Conservation (phyloP, 2,329 filamentous ascomycete genomes). For the Nannizziopsis arthrosporioides region DNA sequence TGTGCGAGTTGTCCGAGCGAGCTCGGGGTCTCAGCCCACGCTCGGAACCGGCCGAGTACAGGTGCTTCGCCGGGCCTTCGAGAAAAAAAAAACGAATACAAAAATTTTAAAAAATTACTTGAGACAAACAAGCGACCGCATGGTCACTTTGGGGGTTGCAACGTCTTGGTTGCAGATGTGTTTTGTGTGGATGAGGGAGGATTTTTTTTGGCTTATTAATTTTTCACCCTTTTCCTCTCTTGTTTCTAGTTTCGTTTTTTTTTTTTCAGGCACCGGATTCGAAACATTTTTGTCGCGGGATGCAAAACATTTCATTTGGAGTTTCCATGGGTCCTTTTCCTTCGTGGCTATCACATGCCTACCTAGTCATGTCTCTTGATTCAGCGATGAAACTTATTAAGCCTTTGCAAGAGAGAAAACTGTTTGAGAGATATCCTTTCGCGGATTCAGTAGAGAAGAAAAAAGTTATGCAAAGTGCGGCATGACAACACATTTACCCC, state of each 20-base stretch:
- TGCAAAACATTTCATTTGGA: no score
- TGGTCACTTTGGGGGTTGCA: no score
- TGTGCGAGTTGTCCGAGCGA: slow-evolving; percentile 3
- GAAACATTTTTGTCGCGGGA: no score
- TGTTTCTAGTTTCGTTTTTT: background rate
- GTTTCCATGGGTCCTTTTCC: background rate
- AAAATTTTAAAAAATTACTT: background rate
- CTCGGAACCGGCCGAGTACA: background rate
- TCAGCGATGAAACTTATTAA: no score
- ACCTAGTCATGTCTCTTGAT: no score
- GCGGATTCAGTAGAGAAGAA: no score
- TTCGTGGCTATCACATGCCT: background rate
- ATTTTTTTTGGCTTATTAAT: background rate
- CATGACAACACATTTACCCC: no score
- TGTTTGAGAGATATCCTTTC: no score
- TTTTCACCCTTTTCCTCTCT: no score
- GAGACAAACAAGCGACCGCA: background rate
- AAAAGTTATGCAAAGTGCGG: no score
- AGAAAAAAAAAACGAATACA: background rate
- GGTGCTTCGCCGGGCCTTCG: background rate
- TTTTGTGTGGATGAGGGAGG: background rate
- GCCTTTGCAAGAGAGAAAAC: no score
- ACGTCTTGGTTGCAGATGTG: no score
- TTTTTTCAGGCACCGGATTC: background rate
- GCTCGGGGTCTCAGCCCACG: background rate